A percentile compares a stretch with the other conserved stretches of the same genome.
Evolutionary conservation across 106 monocot species (phyloP).

Genomic region (Agapanthus africanus): DNA sequence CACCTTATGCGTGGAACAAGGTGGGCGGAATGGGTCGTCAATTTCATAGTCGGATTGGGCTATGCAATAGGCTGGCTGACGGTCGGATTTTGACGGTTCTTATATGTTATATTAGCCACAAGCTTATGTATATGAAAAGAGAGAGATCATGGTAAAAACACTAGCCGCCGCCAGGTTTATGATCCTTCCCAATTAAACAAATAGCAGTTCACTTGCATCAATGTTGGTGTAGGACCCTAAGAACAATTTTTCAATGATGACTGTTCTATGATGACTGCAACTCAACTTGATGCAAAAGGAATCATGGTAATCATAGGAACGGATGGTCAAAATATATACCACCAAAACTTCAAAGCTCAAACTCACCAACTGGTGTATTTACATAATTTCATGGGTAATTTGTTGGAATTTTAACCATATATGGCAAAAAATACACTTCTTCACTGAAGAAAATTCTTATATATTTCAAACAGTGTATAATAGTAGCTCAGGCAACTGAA

Average conservation of each 20-base stretch:
- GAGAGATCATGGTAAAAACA: not conserved
- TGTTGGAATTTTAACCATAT: not conserved
- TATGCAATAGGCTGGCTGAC: too few species aligned
- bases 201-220: not conserved
- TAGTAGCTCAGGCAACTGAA: not conserved
- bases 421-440: not conserved
- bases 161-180: not conserved
- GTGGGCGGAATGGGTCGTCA: too few species aligned
- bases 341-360: not conserved
- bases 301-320: not conserved
- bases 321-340: not conserved
- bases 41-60: too few species aligned
- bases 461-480: not conserved
- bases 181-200: not conserved
- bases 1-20: too few species aligned
- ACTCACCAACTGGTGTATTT: not conserved
- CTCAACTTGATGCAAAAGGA: not conserved
- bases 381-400: not conserved
- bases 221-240: not conserved
- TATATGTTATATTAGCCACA: too few species aligned
- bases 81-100: too few species aligned
- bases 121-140: too few species aligned
- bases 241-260: too few species aligned
- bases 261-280: not conserved
- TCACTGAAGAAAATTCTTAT: not conserved